Evolutionary conservation across 345 rosid species (phyloP).

Genomic region (Brassica cretica): DNA sequence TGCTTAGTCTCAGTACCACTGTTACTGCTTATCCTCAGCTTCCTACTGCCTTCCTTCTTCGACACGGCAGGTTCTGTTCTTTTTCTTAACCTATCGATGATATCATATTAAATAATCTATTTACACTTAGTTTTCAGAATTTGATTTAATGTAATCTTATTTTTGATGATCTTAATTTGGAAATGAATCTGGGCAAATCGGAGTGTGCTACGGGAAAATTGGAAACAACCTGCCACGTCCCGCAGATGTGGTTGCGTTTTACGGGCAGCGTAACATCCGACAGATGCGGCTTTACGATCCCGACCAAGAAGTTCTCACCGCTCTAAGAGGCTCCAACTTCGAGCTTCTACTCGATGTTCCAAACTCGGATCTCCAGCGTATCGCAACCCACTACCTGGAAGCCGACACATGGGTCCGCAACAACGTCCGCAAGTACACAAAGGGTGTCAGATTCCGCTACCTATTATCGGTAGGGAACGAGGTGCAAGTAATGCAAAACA

Average conservation of each 20-base stretch:
- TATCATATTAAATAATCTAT: neutral
- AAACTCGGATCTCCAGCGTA: conserved; percentile 27
- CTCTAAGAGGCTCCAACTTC: conserved; percentile 42
- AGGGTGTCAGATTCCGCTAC: conserved; percentile 48
- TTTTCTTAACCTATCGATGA: neutral
- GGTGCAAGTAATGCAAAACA: conserved; percentile 42
- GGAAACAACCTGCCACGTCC: conserved; percentile 56
- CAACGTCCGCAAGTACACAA: conserved; percentile 42
- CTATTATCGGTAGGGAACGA: conserved; percentile 54
- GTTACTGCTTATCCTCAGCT: conserved; percentile 24
- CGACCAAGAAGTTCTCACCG: conserved; percentile 31
- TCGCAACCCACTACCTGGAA: conserved; percentile 41
- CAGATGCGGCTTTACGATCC: conserved; percentile 53
- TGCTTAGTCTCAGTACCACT: conserved; percentile 15
- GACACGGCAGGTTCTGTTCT: conserved; percentile 31
- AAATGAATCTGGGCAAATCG: conserved; percentile 52
- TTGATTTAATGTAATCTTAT: neutral
- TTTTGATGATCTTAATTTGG: neutral
- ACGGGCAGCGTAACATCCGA: conserved; percentile 42
- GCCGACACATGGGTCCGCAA: conserved; percentile 48
- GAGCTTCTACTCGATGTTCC: conserved; percentile 46
- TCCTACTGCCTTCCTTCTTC: conserved; percentile 34
- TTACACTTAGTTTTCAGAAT: neutral
- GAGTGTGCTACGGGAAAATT: conserved; percentile 65
- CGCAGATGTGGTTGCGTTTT: conserved; percentile 50